Conservation (phyloP, 345 rosid genomes). For the rapeseed (Brassica napus) region Da-Ae NC_063442.1:41628001-41628500, state of each 20-base stretch:
- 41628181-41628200: not conserved
- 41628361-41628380: conserved; percentile 21
- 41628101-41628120: not conserved
- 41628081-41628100: conserved; percentile 1
- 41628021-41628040: not conserved
- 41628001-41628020: not conserved
- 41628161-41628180: not conserved
- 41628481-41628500: not conserved
- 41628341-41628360: conserved; percentile 32
- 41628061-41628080: not conserved
- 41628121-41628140: not conserved
- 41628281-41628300: conserved; percentile 4
- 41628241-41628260: conserved; percentile 33
- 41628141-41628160: not conserved
- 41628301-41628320: conserved; percentile 31
- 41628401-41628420: conserved; percentile 26
- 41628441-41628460: conserved; percentile 22
- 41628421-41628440: conserved; percentile 19
- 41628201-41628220: not conserved
- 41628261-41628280: conserved; percentile 15
- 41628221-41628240: conserved; percentile 24
- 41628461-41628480: not conserved
- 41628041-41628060: not conserved
- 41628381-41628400: conserved; percentile 16
- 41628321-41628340: not conserved